phyloP scores from a whole-genome alignment of 495 filamentous ascomycete genomes.

The Podospora australis region DNA sequence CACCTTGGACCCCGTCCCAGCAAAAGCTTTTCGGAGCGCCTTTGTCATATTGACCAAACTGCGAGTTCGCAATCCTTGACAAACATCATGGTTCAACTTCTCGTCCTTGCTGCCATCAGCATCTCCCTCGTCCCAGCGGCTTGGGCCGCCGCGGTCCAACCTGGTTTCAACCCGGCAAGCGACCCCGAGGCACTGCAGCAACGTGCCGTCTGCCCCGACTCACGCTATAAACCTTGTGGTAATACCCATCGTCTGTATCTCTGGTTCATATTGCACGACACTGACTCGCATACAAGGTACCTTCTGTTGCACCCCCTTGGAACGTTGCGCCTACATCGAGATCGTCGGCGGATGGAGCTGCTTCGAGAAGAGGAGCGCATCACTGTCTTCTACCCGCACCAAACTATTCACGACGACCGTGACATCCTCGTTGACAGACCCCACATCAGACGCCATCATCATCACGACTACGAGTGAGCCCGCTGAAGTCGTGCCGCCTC shows the following conservation, averaged over 20 bases:
- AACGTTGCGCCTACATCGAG: background rate
- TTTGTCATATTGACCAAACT: too few relatives aligned
- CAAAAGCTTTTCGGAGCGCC: too few relatives aligned
- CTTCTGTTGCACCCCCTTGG: background rate
- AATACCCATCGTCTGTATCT: background rate
- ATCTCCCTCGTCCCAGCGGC: too few relatives aligned
- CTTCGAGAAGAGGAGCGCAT: background rate
- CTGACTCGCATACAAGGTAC: background rate
- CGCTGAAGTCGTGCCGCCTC: too few relatives aligned
- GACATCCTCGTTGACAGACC: background rate
- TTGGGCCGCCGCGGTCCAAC: background rate
- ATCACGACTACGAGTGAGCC: background rate
- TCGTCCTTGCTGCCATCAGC: too few relatives aligned
- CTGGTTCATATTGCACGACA: background rate
- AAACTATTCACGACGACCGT: background rate
- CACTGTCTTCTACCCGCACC: background rate
- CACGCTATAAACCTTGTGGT: background rate
- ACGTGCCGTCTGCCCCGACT: background rate
- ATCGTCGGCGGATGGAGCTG: background rate
- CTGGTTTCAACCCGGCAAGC: background rate
- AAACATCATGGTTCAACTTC: too few relatives aligned
- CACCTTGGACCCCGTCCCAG: too few relatives aligned
- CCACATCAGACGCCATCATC: background rate
- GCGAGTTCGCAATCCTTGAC: too few relatives aligned
- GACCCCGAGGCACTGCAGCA: background rate